Base-by-base conservation (phyloP, 2,329 filamentous ascomycete genomes). In the Fusarium sp. region DNA sequence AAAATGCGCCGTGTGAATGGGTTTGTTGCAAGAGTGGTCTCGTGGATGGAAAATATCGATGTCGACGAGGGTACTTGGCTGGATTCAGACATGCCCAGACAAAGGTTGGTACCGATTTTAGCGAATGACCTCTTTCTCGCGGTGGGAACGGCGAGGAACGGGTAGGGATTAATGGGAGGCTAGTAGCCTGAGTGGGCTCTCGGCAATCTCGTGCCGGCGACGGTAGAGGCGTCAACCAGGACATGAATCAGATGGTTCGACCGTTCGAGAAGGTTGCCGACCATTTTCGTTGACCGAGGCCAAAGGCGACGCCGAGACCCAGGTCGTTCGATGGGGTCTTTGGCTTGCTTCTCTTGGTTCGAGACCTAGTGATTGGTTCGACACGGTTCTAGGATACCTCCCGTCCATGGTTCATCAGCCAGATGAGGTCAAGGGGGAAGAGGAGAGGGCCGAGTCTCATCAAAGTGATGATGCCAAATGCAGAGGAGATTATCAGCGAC, bases 231-330 rank as follows among this genome's bases (percentile, higher is more conserved):
- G 59, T 61, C 38, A 46, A 58, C 42, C 33, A 65, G 44, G 51
- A 20, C 69, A 70, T 64, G 63, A 68, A 73, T 66, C 67, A 69
- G 55, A 61, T 66, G 53, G 59, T 71, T 71, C 69, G 64, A 64
- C 64, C 53, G 49, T 62, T 69, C 56, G 46, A 66, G 66, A 62
- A 57, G 53, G 14, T 38, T 53, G 49, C 61, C 60, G 67, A 40
- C 68, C 71, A 31, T 74, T 72, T 74, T 74, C 69, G 71, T 62
- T 74, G 71, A 74, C 71, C 71, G 71, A 73, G 59, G 70, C 56
- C 73, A 42, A 16, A 36, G 49, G 64, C 49, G 40, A 58, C 59
- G 59, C 51, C 71, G 61, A 65, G 67, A 71, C 58, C 44, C 66
- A 72, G 27, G 51, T 27, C 31, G 59, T 64, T 66, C 51, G n/a